These are phyloP conservation scores for Echeveria elegans DNA, from an alignment of 164 flowering plant species.

Conservation along the genomic window DNA sequence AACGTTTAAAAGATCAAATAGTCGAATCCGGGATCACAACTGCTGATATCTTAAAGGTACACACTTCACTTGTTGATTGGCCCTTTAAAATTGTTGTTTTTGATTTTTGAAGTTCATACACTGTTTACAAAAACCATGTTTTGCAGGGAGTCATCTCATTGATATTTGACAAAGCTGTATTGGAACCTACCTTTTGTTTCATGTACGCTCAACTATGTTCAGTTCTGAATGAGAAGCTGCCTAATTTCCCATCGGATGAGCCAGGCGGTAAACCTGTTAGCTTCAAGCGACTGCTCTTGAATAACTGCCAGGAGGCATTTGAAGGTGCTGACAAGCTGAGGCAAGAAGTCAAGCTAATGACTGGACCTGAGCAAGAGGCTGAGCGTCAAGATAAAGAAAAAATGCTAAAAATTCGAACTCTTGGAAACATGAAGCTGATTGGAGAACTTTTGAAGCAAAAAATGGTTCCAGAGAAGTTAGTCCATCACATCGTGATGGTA, in stretches of 20 bases:
- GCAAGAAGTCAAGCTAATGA: conserved; percentile 77
- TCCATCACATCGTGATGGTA: conserved; percentile 96
- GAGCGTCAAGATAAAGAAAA: conserved; percentile 89
- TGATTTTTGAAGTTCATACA: too few species aligned
- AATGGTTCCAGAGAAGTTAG: conserved; percentile 91
- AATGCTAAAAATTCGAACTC: conserved; percentile 72
- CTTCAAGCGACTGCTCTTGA: conserved; percentile 74
- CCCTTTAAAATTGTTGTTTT: conserved; percentile 72
- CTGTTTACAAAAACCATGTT: conserved; percentile 3
- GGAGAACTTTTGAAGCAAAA: conserved; percentile 96
- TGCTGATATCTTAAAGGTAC: conserved; percentile 83
- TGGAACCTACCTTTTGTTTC: conserved; percentile 94
- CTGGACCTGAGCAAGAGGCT: conserved; percentile 72
- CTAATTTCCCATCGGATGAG: conserved; percentile 82
- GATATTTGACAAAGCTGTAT: conserved; percentile 79
- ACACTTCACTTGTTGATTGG: conserved; percentile 18
- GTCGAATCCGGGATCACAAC: conserved; percentile 91
- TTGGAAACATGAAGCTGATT: conserved; percentile 91
- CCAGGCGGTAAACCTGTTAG: conserved; percentile 78
- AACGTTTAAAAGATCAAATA: conserved; percentile 84
- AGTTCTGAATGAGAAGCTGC: conserved; percentile 84
- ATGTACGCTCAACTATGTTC: conserved; percentile 92
- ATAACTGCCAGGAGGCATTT: conserved; percentile 92
- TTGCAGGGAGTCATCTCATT: conserved; percentile 67
- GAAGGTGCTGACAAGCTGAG: conserved; percentile 83